Conservation (phyloP, 768 basidiomycete genomes). For the Sporobolomyces roseus region DNA sequence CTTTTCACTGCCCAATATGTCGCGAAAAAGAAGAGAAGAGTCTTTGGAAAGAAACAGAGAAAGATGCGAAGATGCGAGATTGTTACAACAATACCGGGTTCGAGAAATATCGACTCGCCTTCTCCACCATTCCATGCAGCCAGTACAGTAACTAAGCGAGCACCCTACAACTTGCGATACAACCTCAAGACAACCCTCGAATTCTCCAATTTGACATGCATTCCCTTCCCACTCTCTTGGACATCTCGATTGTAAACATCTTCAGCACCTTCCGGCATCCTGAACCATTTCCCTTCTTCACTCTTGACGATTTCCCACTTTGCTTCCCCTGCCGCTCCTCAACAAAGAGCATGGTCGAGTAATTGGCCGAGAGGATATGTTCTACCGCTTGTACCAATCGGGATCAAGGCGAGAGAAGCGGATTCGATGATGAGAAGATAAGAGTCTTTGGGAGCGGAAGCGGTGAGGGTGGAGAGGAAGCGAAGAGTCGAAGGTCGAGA, state of each 20-base stretch:
- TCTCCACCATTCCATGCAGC: too few relatives aligned
- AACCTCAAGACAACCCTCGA: conserved; percentile 35
- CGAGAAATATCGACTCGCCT: too few relatives aligned
- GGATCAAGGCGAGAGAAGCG: conserved; percentile 32
- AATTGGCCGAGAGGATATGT: conserved; percentile 35
- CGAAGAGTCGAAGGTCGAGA: conserved; percentile 41
- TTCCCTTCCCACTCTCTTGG: conserved; percentile 1
- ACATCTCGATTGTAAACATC: conserved; percentile 29
- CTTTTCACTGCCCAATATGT: too few relatives aligned
- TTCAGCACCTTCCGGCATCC: conserved; percentile 25
- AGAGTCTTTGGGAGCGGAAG: conserved; percentile 10
- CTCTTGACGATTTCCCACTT: conserved; percentile 27
- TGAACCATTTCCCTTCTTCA: conserved; percentile 39
- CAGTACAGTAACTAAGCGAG: too few relatives aligned
- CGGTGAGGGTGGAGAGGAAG: conserved; percentile 33
- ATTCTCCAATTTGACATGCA: conserved; percentile 39
- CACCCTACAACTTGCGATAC: conserved; percentile 12
- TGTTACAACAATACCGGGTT: too few relatives aligned
- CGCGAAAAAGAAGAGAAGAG: too few relatives aligned
- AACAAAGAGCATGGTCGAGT: conserved; percentile 35
- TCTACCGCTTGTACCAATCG: conserved; percentile 29
- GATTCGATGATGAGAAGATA: conserved; percentile 43
- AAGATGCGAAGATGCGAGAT: too few relatives aligned
- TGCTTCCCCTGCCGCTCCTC: conserved; percentile 2
- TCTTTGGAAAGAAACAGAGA: too few relatives aligned